Evolutionary conservation across 2,329 filamentous ascomycete species (phyloP), one percentile per base, ranked within the genome.

Genomic region (Fusarium bulbicola): DNA sequence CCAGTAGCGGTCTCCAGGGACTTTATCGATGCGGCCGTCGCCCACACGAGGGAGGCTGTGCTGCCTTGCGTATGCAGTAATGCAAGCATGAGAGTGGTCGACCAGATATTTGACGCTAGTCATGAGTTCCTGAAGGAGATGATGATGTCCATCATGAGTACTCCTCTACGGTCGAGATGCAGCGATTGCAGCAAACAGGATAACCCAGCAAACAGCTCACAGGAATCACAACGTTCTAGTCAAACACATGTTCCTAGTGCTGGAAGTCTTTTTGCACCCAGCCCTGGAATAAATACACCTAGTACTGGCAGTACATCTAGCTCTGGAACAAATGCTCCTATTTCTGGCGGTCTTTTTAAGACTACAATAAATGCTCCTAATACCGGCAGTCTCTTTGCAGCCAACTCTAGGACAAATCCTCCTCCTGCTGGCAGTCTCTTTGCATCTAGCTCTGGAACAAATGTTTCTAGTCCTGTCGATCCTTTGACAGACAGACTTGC

Each of bases 401-500:
- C 18, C 7, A 20, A 12, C 37, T 21, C 20, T 40, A 13, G 20
- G 14, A 6, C 13, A 40, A 40, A 40, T 14, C 13, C 7, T 14
- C 7, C 7, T n/a, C 6, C 13, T 21, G 1, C 12, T 40, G 39
- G 3, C 39, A 14, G 18, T 13, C 20, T 39, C 37, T 21, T 39
- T 21, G 20, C 6, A 7, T 26, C 26, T 26, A 26, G 26, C 26
- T 26, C 11, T 40, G 39, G 20, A 21, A n/a, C 39, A 40, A 40
- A 21, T 40, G 37, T 14, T 37, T 20, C 36, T 20, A 12, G 10
- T 37, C 15, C 36, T 37, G 18, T 10, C 18, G 18, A 20, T 20
- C 9, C 3, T 13, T n/a, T 15, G 6, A 12, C 13, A 40, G 2
- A 21, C 0, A 37, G 36, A 6, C 5, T 18, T 20, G 5, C 5